phyloP scores from a whole-genome alignment of 176 grass and related monocot genomes.

The maize (Zea mays) region Zm-B73-REFERENCE-NAM-5.0 NC_050099.1:35662501-35663000 shows the following conservation, averaged over 20 bases:
- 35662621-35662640: neutral
- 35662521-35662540: neutral
- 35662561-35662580: neutral
- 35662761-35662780: slow-evolving; percentile 93
- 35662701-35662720: neutral
- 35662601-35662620: too few species aligned
- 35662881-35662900: slow-evolving; percentile 92
- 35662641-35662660: neutral
- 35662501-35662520: neutral
- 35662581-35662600: neutral
- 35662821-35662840: slow-evolving; percentile 28
- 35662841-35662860: slow-evolving; percentile 38
- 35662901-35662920: slow-evolving; percentile 66
- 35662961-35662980: slow-evolving; percentile 87
- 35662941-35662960: slow-evolving; percentile 86
- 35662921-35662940: slow-evolving; percentile 88
- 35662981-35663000: slow-evolving; percentile 93
- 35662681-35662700: neutral
- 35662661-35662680: neutral
- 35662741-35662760: slow-evolving; percentile 74
- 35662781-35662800: slow-evolving; percentile 93
- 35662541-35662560: slow-evolving; percentile 19
- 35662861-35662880: slow-evolving; percentile 54
- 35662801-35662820: slow-evolving; percentile 61
- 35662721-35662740: slow-evolving; percentile 89